Base-by-base conservation (phyloP, 2,329 filamentous ascomycete genomes). In the Ceratocystis variospora region DNA sequence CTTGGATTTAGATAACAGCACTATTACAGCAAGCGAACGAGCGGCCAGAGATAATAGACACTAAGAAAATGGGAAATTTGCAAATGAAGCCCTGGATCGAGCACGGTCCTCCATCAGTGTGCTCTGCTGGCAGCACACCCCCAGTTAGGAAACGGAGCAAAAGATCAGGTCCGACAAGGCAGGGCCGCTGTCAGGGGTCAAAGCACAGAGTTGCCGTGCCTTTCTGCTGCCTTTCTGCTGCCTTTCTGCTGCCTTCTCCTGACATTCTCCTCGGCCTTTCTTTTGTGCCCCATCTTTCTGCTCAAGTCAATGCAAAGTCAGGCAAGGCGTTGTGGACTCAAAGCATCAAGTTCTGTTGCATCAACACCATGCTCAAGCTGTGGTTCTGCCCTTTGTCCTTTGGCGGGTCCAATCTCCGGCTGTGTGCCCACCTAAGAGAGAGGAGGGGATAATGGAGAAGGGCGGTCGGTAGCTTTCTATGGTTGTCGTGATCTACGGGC, bases 11-110 rank as follows among this genome's bases (percentile, higher is more conserved):
- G 45, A 50, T 50, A 15, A 44, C 33, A 22, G 19, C 28, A 28
- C 44, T 63, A 44, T 62, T 62, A 25, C n/a, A 59, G 22, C 55
- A 59, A 59, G 55, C 55, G 55, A 37, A 31, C 55, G 8, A 55
- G 22, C 50, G 28, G 33, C 25, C 28, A 41, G 55, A 37, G 55
- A 59, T n/a, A 37, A 12, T 31, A 53, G 48, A 28, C 48, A 53
- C 48, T 53, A 25, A 25, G 48, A 53, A 53, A 53, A 53, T 28
- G 22, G 25, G 48, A 28, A 53, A 41, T 41, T 41, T 41, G 37
- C 37, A 41, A 53, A 53, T 53, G 48, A 25, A 25, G 15, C 25
- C n/a, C 25, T n/a, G 55, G 1, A 31, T 17, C 28, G 55, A 37
- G 55, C 55, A 59, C 55, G 55, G 55, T 59, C 55, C 55, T n/a